Base-by-base conservation (phyloP, 495 filamentous ascomycete genomes). In the Tetracladium marchalianum region DNA sequence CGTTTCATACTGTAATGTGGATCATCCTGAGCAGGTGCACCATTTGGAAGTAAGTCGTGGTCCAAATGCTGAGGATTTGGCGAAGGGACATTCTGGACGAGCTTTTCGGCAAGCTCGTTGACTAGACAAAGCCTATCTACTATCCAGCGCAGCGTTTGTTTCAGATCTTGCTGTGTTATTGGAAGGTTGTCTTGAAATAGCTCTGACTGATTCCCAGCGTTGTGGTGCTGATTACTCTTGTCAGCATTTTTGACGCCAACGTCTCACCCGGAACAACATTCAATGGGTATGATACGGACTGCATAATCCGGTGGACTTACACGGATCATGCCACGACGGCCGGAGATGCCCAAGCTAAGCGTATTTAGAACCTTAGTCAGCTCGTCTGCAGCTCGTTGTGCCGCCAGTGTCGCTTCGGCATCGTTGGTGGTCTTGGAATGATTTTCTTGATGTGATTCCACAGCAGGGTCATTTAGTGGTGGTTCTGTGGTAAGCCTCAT, bases 321-420 rank as follows among this genome's bases (percentile, higher is more conserved):
- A 24, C 40, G 31, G 40, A 40, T 41, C 31, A 53, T 40, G 18
- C 51, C 46, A 32, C 45, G 44, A 8, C 41, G 34, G 13, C 35
- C 52, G 47, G 47, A 39, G 17, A 50, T 50, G 15, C 52, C 47
- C 12, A 35, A 47, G 47, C 43, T 24, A 35, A 58, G 55, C 13
- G 47, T 58, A n/a, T 34, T 43, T 42, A 45, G 48, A 7, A 58
- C 44, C 40, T 54, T 16, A 49, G 41, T 58, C 37, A 58, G 51
- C 45, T 31, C 44, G 13, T 16, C 15, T 46, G 47, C 47, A 49
- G 48, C 41, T 31, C 38, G 38, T 38, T 50, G 41, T 11, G 43
- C 43, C 18, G 50, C 45, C 35, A 18, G 39, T 19, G 49, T 50
- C 13, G 53, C 43, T 40, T 52, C 54, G 4, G 54, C 46, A 38